These are phyloP conservation scores for Pythium graminicola DNA, from an alignment of 352 stramenopile genomes.

Conservation along the genomic window DNA sequence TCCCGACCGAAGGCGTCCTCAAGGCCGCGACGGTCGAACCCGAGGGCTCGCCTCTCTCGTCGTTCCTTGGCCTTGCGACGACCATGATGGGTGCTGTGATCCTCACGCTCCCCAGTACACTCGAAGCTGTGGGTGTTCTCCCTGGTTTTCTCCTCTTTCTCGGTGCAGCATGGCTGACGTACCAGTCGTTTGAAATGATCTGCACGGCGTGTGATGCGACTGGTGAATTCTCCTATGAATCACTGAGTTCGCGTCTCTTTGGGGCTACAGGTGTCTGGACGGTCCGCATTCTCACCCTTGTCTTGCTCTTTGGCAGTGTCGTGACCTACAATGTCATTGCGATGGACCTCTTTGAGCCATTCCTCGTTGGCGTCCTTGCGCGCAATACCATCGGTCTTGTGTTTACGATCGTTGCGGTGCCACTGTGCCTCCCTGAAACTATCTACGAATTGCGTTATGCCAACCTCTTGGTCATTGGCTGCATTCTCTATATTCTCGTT, in stretches of 20 bases:
- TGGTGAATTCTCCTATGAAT: conserved; percentile 71
- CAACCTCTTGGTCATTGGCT: conserved; percentile 71
- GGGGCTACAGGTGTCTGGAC: conserved; percentile 57
- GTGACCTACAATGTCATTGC: conserved; percentile 83
- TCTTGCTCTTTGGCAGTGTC: conserved; percentile 71
- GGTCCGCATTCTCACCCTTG: conserved; percentile 63
- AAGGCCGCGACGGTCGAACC: conserved; percentile 6
- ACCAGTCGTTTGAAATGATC: conserved; percentile 70
- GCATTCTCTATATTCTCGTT: conserved; percentile 75
- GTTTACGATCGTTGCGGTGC: conserved; percentile 62
- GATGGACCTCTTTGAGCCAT: conserved; percentile 81
- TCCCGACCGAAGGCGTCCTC: conserved; percentile 10
- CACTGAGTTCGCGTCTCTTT: conserved; percentile 71
- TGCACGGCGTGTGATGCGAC: conserved; percentile 53
- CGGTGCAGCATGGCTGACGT: conserved; percentile 51
- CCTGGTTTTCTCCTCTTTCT: conserved; percentile 48
- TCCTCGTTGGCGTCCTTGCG: conserved; percentile 46
- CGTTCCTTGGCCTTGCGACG: conserved; percentile 68
- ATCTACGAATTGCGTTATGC: conserved; percentile 78
- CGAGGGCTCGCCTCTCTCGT: conserved; percentile 58
- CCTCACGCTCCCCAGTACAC: conserved; percentile 58
- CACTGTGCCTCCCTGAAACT: conserved; percentile 74
- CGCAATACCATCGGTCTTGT: conserved; percentile 53
- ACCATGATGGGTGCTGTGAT: conserved; percentile 84
- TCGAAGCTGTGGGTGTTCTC: conserved; percentile 52